A percentile compares a stretch with the other conserved stretches of the same genome.
phyloP scores from a whole-genome alignment of 768 basidiomycete species.

The Rhizopogon vinicolor region DNA sequence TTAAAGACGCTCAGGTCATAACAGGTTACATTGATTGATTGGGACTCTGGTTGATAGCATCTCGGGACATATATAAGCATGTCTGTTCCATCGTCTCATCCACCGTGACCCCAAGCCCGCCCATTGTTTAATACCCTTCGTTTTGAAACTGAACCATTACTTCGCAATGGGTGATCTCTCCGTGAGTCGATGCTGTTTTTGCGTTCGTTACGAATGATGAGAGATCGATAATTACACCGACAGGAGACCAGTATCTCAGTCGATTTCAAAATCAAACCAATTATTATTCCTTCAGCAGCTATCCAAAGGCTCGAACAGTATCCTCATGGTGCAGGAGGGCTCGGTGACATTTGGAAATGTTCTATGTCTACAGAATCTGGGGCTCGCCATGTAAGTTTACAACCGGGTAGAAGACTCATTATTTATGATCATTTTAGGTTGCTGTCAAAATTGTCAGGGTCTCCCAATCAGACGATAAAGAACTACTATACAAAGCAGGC shows the following conservation, averaged over 20 bases:
- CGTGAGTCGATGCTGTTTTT: neutral
- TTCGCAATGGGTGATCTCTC: neutral
- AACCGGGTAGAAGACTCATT: neutral
- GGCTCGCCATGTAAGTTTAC: neutral
- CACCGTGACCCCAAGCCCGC: too few species aligned
- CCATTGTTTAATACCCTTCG: too few species aligned
- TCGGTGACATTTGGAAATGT: conserved; percentile 7
- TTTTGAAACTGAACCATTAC: neutral
- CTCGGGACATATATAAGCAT: neutral
- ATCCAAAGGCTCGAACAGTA: neutral
- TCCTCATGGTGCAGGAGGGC: neutral
- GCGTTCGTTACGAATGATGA: neutral
- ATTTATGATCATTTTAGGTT: neutral
- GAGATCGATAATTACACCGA: neutral
- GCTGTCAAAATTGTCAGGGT: conserved; percentile 6
- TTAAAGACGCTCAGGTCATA: neutral
- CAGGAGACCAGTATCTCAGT: neutral
- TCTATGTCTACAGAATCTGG: neutral
- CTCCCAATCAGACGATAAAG: neutral
- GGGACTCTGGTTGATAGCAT: neutral
- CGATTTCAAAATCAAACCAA: neutral
- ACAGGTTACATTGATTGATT: neutral
- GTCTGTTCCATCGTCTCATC: neutral
- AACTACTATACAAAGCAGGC: neutral
- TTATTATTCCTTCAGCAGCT: neutral